Percentiles rank a stretch among this genome's conserved stretches.
Conservation (phyloP, 2,329 filamentous ascomycete genomes). For the Cladosporium velox region DNA sequence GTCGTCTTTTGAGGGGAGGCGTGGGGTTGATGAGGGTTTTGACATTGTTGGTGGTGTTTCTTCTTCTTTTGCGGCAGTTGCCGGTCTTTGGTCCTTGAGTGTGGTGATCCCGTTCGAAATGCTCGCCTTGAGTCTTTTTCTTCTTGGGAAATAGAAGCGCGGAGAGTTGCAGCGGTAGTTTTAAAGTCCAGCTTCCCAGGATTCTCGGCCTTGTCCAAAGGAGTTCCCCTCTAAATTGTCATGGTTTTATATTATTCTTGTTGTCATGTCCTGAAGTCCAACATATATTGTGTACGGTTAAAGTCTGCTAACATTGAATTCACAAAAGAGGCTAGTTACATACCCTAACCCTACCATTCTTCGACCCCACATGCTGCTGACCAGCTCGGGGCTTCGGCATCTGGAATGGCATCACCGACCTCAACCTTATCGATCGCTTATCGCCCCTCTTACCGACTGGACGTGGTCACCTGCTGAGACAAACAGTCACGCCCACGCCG, state of each 20-base stretch:
- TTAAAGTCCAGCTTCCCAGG: not conserved
- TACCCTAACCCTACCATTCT: not conserved
- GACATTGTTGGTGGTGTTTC: not conserved
- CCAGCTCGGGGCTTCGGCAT: not conserved
- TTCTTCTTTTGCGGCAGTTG: not conserved
- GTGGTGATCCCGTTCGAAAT: not conserved
- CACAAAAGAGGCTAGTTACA: not conserved
- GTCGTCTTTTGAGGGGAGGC: conserved; percentile 5
- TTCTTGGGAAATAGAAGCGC: not conserved
- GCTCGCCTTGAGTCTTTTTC: not conserved
- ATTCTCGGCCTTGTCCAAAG: not conserved
- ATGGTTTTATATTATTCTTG: not conserved
- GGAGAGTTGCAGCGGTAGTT: not conserved
- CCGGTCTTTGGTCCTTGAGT: not conserved
- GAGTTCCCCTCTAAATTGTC: not conserved
- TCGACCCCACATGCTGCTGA: not conserved
- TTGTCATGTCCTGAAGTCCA: not conserved
- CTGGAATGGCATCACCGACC: not conserved
- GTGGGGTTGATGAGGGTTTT: not conserved
- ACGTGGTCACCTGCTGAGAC: not conserved
- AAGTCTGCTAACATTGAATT: not conserved
- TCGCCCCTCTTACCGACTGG: conserved; percentile 3
- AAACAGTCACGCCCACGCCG: conserved; percentile 2
- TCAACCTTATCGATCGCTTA: not conserved
- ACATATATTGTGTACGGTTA: not conserved